A percentile compares a stretch with the other conserved stretches of the same genome.
Evolutionary conservation across 2,329 filamentous ascomycete genomes (phyloP).

Genomic region (Paecilomyces dactylethromorphus): DNA sequence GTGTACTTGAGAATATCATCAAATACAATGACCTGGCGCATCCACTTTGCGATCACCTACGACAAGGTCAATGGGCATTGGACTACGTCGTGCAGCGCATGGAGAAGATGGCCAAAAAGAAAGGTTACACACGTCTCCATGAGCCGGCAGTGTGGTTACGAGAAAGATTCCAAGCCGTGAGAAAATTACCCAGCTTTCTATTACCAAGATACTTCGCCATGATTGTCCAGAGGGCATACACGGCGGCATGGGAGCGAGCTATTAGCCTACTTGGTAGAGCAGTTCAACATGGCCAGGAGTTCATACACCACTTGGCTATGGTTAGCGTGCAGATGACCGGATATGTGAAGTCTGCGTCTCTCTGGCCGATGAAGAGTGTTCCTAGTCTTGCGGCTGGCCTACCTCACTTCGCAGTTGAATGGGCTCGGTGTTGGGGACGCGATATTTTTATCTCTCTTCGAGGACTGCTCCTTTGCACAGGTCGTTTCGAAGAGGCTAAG

Average conservation of each 20-base stretch:
- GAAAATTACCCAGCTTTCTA: constrained; percentile 78
- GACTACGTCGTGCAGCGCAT: constrained; percentile 80
- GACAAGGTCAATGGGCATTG: constrained; percentile 84
- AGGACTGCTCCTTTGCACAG: constrained; percentile 84
- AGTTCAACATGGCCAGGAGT: constrained; percentile 75
- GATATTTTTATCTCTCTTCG: constrained; percentile 95
- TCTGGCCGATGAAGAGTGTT: constrained; percentile 79
- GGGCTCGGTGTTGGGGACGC: constrained; percentile 95
- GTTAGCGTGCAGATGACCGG: constrained; percentile 89
- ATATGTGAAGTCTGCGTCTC: constrained; percentile 78
- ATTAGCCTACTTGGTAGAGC: constrained; percentile 73
- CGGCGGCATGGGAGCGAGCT: constrained; percentile 70
- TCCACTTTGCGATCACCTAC: constrained; percentile 85
- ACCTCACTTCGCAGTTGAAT: constrained; percentile 87
- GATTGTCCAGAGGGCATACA: constrained; percentile 80
- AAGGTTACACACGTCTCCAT: constrained; percentile 56
- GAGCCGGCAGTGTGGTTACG: constrained; percentile 71
- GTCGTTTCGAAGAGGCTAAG: constrained; percentile 78
- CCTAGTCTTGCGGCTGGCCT: constrained; percentile 86
- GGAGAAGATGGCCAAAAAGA: constrained; percentile 60
- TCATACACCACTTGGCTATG: constrained; percentile 81
- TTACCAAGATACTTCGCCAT: constrained; percentile 90
- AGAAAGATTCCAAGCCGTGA: constrained; percentile 78
- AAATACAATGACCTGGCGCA: constrained; percentile 86
- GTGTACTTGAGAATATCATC: constrained; percentile 76